Base-by-base conservation (phyloP, 2,329 filamentous ascomycete species). In the Fusarium compactum region DNA sequence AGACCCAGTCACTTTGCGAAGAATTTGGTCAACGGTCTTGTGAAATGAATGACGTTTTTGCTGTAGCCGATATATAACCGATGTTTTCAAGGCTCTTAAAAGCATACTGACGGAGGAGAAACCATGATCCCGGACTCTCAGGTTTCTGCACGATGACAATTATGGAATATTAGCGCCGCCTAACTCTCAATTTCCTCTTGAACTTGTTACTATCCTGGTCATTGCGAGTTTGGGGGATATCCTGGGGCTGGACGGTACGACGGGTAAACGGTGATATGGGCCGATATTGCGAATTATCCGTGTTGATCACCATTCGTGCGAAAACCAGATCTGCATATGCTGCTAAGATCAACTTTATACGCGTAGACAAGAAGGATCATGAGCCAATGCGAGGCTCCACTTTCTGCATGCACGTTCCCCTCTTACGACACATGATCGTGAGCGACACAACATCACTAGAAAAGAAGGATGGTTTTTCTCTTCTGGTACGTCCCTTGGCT, bases 401-500 rank as follows among this genome's bases (percentile, higher is more conserved):
- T n/a, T 38, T 38, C 16, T 38, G 18, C 34, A 38, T n/a, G 34
- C 34, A 38, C 4, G 34, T 38, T 38, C 34, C 34, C 34, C 34
- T 38, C 34, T 38, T 11, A 11, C 5, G 9, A n/a, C 16, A 3
- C 16, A 38, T 7, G 5, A n/a, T 38, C 0, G 9, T 11, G 5
- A 38, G 5, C 5, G 5, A n/a, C 34, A n/a, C 32, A 18, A 18
- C 16, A 38, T n/a, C 5, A 11, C 16, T 38, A 38, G 16, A 38
- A 18, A 18, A 11, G 3, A 18, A 18, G 16, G 3, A 38, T 6
- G 5, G 5, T 6, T 18, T 34, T 38, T 18, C 16, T 6, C 9
- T n/a, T 38, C 34, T n/a, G 9, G 5, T 11, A n/a, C 1, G 1
- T n/a, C 5, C 3, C 5, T 4, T 38, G 5, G 0, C 1, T 38